Percentiles rank a stretch among this genome's conserved stretches.
Conservation (phyloP, 805 yeast species). For the Sugiyamaella chiloensis region DNA sequence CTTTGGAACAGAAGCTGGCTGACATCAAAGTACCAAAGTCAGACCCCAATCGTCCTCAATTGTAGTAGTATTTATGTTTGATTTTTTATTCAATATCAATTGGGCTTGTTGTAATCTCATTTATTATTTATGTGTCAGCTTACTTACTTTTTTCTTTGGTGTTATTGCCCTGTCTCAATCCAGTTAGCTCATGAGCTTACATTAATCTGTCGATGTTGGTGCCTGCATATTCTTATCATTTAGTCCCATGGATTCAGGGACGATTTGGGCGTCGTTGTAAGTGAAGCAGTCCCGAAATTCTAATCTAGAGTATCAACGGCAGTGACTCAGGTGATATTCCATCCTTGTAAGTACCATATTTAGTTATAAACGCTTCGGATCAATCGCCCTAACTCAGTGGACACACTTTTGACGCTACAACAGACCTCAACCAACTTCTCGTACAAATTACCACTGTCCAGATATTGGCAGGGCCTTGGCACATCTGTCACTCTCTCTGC, state of each 20-base stretch:
- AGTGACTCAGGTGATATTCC: conserved; percentile 18
- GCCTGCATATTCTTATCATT: neutral
- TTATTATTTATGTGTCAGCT: no score
- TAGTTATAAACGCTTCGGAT: no score
- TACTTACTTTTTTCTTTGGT: no score
- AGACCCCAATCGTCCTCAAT: conserved; percentile 1
- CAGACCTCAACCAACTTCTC: conserved; percentile 38
- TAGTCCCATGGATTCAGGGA: conserved; percentile 36
- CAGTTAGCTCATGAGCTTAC: no score
- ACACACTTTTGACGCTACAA: conserved; percentile 40
- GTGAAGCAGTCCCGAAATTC: no score
- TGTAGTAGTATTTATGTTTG: neutral
- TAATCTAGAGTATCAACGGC: conserved; percentile 18
- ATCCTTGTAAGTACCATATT: conserved; percentile 14
- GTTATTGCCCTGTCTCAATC: no score
- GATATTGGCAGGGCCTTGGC: conserved; percentile 40
- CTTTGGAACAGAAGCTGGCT: conserved; percentile 14
- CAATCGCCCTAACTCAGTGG: conserved; percentile 24
- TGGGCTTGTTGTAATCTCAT: no score
- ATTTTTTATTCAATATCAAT: no score
- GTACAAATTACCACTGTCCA: conserved; percentile 34
- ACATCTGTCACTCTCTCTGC: conserved; percentile 39
- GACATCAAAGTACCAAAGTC: neutral
- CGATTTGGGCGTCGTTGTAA: conserved; percentile 39
- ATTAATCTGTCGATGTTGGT: no score